Evolutionary conservation across 208 protist genomes (phyloP).

Genomic region (Crithidia bombi): DNA sequence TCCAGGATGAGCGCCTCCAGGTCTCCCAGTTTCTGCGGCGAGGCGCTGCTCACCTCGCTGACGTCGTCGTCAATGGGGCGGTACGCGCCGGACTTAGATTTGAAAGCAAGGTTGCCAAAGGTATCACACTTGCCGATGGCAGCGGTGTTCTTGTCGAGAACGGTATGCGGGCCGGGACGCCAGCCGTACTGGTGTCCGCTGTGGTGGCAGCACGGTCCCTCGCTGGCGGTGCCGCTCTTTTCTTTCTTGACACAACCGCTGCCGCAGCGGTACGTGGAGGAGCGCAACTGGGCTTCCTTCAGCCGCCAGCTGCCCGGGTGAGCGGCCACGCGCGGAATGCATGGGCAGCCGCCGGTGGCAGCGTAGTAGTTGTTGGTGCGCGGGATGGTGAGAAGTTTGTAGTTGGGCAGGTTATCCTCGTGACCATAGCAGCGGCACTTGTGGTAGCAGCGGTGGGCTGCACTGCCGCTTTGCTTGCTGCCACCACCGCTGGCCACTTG

Average conservation of each 20-base stretch:
- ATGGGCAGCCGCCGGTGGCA: constrained; percentile 70
- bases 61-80: constrained; percentile 39
- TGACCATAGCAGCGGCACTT: constrained; percentile 70
- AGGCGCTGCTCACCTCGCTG: constrained; percentile 70
- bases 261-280: constrained; percentile 46
- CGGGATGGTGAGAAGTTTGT: constrained; percentile 70
- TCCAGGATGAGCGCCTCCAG: constrained; percentile 77
- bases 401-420: constrained; percentile 57
- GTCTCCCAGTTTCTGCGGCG: constrained; percentile 66
- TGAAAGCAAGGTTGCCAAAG: constrained; percentile 82
- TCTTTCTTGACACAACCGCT: constrained; percentile 49
- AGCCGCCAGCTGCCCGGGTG: constrained; percentile 76
- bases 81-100: constrained; percentile 37
- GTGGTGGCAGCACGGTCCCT: constrained; percentile 57
- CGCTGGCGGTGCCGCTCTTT: constrained; percentile 13
- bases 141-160: constrained; percentile 66
- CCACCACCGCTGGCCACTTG: constrained; percentile 2
- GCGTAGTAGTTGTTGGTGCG: constrained; percentile 87
- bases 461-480: constrained; percentile 4
- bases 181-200: constrained; percentile 68
- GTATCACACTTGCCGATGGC: constrained; percentile 78
- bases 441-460: constrained; percentile 38
- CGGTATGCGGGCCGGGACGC: constrained; percentile 64
- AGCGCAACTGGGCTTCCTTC: constrained; percentile 61
- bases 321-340: constrained; percentile 65